Base-by-base conservation (phyloP, 176 grass and related monocot species). In the Eragrostis nindensis region DNA sequence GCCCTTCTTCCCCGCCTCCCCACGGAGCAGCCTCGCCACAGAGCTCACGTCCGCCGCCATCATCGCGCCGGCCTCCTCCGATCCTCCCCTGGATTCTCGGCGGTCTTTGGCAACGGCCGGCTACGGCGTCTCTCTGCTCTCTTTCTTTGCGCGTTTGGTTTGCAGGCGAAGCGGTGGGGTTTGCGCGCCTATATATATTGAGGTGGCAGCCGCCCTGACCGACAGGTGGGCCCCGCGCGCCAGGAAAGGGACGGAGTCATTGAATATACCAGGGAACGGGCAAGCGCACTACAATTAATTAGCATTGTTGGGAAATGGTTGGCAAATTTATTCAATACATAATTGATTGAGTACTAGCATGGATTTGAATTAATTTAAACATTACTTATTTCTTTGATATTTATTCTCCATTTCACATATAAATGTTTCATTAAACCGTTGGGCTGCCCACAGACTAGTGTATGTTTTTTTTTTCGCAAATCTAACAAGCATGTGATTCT, bases 21-120 rank as follows among this genome's bases (percentile, higher is more conserved):
- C 60, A 3, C 77, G 77, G 43, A 91, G 86, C 86, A 84, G 64
- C 86, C 85, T 82, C 11, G 78, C 85, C 12, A 91, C 74, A 5
- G 86, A 85, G 82, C 86, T 85, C 38, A 88, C 78, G 49, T 91
- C 86, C 44, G 78, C 62, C 52, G 89, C 86, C 86, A 88, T 83
- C 59, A n/a, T 38, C 38, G 26, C 62, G 62, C 19, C 6, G n/a
- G n/a, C n/a, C n/a, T n/a, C n/a, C n/a, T n/a, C n/a, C n/a, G 54
- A 24, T 22, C 38, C n/a, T 27, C 21, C 45, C 63, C 52, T 4
- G 50, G 26, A 13, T 68, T 69, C 19, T 56, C 25, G 39, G 66
- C 5, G 39, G 68, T 17, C n/a, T 47, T 46, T 8, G 77, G 64
- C 36, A 43, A 79, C 32, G 73, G 48, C 61, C 32, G 73, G 48